These are phyloP conservation scores for Lactarius quietus DNA, from an alignment of 768 basidiomycete species.

Conservation along the genomic window DNA sequence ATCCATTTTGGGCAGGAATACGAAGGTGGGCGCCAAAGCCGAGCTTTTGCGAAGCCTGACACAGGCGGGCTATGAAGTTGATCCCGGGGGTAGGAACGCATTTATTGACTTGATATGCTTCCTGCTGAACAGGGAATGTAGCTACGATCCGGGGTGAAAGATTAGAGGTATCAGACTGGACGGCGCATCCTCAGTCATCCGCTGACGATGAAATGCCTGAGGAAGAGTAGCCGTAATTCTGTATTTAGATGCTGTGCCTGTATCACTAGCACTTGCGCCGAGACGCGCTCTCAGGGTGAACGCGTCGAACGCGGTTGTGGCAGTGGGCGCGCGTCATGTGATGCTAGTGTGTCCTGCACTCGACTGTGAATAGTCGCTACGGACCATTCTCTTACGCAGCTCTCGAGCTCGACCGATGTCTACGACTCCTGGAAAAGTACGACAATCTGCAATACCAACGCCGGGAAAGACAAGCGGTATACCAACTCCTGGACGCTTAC, in stretches of 20 bases:
- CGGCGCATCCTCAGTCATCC: constrained; percentile 34
- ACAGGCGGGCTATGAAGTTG: constrained; percentile 74
- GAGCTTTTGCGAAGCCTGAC: constrained; percentile 66
- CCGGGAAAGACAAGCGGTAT: constrained; percentile 49
- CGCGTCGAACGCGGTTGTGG: constrained; percentile 21
- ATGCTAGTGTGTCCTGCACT: background rate
- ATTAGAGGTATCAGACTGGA: constrained; percentile 56
- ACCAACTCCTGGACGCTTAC: constrained; percentile 67
- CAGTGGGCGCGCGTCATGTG: constrained; percentile 19
- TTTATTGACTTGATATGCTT: background rate
- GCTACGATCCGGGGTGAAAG: constrained; percentile 55
- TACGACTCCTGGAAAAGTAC: constrained; percentile 43
- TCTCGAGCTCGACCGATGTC: constrained; percentile 33
- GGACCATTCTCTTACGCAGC: background rate
- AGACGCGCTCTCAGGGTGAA: background rate
- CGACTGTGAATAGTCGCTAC: background rate
- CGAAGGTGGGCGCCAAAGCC: constrained; percentile 66
- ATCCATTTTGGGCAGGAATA: constrained; percentile 71
- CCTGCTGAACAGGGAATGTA: constrained; percentile 28
- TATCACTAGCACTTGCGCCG: background rate
- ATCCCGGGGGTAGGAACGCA: constrained; percentile 48
- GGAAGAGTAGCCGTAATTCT: constrained; percentile 18
- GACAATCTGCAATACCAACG: constrained; percentile 44
- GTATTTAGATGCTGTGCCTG: background rate
- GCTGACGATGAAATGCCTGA: constrained; percentile 27